Base-by-base conservation (phyloP, 208 protist genomes). In the Herpetomonas samuelpessoai region DNA sequence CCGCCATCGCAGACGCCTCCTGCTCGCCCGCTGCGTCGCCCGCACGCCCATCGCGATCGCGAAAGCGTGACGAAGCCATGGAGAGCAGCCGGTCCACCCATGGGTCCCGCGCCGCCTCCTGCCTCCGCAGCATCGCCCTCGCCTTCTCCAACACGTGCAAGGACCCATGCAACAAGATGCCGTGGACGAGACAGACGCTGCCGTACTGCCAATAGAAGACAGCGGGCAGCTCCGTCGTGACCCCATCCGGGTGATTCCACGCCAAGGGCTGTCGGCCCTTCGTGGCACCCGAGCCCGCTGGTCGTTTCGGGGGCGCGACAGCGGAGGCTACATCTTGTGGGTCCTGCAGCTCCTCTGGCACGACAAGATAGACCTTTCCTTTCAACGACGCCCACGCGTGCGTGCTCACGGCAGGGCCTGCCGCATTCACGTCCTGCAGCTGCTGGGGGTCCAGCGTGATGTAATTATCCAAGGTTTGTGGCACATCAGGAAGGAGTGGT, bases 171-270 rank as follows among this genome's bases (percentile, higher is more conserved):
- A 83, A 41, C 25, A 83, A 44, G n/a, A 76, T 22, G 35, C 77
- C 77, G 26, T 83, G 77, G 47, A 74, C 69, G 22, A 83, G 21
- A 6, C 25, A 51, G 41, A 66, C 71, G 2, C 70, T 63, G 9
- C 68, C 74, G 49, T 76, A 83, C 25, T 72, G 68, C 77, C 77
- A 83, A 39, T 67, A 75, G 39, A 83, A 83, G 16, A 72, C 66
- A 2, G 70, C 46, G 1, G 71, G 63, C 12, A 74, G 56, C 31
- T 65, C 29, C 0, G 71, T 67, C 35, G 35, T 41, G 35, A 41
- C 14, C 9, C 35, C 35, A 41, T 41, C 35, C 35, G 35, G 35
- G 9, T 6, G 9, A 14, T 41, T 41, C 35, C 35, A 41, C 35
- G 35, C 35, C 35, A 41, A 14, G 35, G 35, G 35, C 9, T 41